Evolutionary conservation across 495 filamentous ascomycete species (phyloP), one percentile per base, ranked within the genome.

Genomic region (Penicillium canescens): DNA sequence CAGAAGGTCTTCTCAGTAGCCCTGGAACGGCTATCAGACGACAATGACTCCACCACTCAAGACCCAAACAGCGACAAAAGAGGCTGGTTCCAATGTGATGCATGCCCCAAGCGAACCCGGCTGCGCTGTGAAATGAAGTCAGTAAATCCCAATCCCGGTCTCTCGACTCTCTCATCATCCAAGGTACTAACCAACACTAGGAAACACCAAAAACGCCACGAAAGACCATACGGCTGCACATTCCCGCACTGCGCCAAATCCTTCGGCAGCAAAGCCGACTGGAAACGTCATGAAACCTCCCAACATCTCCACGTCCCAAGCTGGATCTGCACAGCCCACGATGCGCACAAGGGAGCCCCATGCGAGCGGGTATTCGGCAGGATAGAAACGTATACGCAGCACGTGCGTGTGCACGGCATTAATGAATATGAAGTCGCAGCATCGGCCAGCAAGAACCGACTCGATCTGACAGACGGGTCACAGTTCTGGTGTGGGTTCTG

Each of bases 401-500:
- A 91, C 65, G 74, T 90, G 35, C 69, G 65, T 20, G 76, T 78
- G 47, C 85, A 90, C 60, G 38, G 68, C 7, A 72, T 84, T 31
- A 55, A 42, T 4, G 59, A 63, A 4, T 59, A 67, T 4, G 46
- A 65, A 12, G 54, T 84, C n/a, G 78, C 78, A 20, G 52, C 50
- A 0, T 78, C 82, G 42, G 70, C 78, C 23, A 72, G 75, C 23
- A 69, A 61, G 10, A 82, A 78, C 50, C 81, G 84, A 14, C 82
- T 94, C 33, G 89, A 89, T 18, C 70, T 83, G n/a, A 86, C 89
- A 52, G 82, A 78, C 34, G 82, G 88, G 52, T 69, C 73, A 13
- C 77, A 80, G 6, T 96, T 92, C 67, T 96, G 92, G 92, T 98
- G 93, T 59, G 93, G 93, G 0, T 96, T 96, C 63, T 96, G 92